Evolutionary conservation across 306 rosid genomes (phyloP).

Genomic region (Trifolium pratense): DNA sequence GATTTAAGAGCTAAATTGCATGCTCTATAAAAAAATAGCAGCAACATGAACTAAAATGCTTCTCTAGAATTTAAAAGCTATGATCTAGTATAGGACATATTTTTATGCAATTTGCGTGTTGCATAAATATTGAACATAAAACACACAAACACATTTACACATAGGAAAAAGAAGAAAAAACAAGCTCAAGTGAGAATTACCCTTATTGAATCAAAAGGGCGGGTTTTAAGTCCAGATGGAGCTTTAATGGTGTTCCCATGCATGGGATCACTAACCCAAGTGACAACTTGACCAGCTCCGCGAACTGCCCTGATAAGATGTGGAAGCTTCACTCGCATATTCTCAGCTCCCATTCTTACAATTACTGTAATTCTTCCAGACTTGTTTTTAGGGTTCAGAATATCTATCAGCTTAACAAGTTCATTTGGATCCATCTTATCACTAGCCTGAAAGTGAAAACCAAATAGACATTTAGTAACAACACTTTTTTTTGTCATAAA

Average conservation of each 20-base stretch:
- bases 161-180: slow-evolving; percentile 18
- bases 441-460: slow-evolving; percentile 57
- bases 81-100: slow-evolving; percentile 29
- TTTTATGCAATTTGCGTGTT: slow-evolving; percentile 10
- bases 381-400: slow-evolving; percentile 60
- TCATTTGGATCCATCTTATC: slow-evolving; percentile 61
- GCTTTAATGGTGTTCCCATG: slow-evolving; percentile 66
- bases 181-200: slow-evolving; percentile 39
- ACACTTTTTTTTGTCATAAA: neutral
- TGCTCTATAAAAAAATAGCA: neutral
- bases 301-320: slow-evolving; percentile 64
- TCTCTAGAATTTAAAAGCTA: neutral
- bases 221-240: slow-evolving; percentile 65
- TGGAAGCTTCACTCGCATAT: slow-evolving; percentile 62
- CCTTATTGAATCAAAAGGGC: slow-evolving; percentile 60
- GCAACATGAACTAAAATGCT: neutral
- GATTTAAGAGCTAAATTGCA: slow-evolving; percentile 22
- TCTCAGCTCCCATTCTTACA: slow-evolving; percentile 67
- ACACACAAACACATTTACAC: neutral
- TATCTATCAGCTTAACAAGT: slow-evolving; percentile 57
- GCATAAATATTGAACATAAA: slow-evolving; percentile 10
- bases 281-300: slow-evolving; percentile 58
- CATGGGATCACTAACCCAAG: slow-evolving; percentile 73
- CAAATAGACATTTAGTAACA: slow-evolving; percentile 34
- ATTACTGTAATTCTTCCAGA: slow-evolving; percentile 61